Base-by-base conservation (phyloP, 2,329 filamentous ascomycete species). In the Sphaerulina populicola region DNA sequence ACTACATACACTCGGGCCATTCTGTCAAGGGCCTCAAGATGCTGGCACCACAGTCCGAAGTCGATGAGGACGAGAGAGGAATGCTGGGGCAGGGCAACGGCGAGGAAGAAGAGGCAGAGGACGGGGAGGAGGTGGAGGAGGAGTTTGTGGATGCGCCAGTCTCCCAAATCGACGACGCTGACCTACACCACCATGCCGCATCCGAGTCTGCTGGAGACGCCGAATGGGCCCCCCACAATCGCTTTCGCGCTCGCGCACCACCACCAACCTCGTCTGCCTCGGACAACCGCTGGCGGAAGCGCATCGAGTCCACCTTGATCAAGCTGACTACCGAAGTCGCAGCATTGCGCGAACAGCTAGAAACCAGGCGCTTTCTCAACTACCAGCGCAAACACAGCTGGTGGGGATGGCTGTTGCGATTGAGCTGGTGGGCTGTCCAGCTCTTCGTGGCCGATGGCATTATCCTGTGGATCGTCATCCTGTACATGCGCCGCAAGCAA, bases 321-420 rank as follows among this genome's bases (percentile, higher is more conserved):
- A 87, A 89, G 61, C 82, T 97, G 71, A 94, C 90, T 4, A 86
- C 89, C 12, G 93, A 98, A 70, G 81, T 98, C 30, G 90, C 93
- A 1, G 93, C 93, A 0, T 71, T 97, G 55, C 80, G 93, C 33
- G 93, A 98, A 69, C 90, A 97, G 66, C 85, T 97, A 59, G 85
- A 88, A 48, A 79, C 81, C 0, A 82, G 87, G 0, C 77, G 86
- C 10, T 80, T 91, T 58, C 85, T 85, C 71, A 79, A 80, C 55
- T 77, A 80, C 14, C 79, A 79, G 59, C 83, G 78, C 59, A 78
- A 80, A 55, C 79, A 79, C 55, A 83, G 79, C 48, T 68, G 86
- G 21, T 76, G 80, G 44, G 77, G 82, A 1, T 94, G 88, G 87
- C 44, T 84, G 1, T 74, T 79, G 40, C 88, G 88, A 78, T 60